Base-by-base conservation (phyloP, 805 yeast species). In the Candida morakotiae region DNA sequence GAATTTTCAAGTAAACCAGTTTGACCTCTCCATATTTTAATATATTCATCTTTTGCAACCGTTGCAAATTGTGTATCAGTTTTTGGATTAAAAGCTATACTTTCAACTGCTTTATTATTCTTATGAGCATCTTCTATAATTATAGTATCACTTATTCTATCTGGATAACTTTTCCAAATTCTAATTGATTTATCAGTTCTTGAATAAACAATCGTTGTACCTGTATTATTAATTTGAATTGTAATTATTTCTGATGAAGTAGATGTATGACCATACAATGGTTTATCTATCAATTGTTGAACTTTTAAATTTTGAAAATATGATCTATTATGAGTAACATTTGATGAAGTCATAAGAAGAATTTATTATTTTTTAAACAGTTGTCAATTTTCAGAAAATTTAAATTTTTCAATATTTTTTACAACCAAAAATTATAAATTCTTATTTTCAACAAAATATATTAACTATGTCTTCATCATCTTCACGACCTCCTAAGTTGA, bases 51-150 rank as follows among this genome's bases (percentile, higher is more conserved):
- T 20, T 63, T 47, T 5, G 77, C 77, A 24, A 72, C 77, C 5
- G 74, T 61, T 3, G 73, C 79, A 37, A 78, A 60, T 9, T 60
- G 46, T 28, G 61, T 60, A 20, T 75, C 74, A 20, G 62, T 51
- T 14, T 50, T 49, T 0, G 83, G 81, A 32, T 70, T 60, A 81
- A 81, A 78, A 2, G 67, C 46, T 7, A 78, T 41, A 16, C 63
- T 43, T 37, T 65, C 69, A 15, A 71, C 70, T 1, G 64, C 47
- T 32, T 55, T 54, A 9, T 24, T 32, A 17, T 15, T 17, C 3
- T 45, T 41, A 43, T 75, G 79, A 2, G 71, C 62, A 22, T 55
- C 55, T 28, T 63, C 70, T 15, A 77, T 61, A 9, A 51, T 49
- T 2, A 62, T 59, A 2, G 72, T 66, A 24, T 69, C 73, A 4